Conservation (phyloP, 768 basidiomycete species). For the Mrakia frigida region DNA sequence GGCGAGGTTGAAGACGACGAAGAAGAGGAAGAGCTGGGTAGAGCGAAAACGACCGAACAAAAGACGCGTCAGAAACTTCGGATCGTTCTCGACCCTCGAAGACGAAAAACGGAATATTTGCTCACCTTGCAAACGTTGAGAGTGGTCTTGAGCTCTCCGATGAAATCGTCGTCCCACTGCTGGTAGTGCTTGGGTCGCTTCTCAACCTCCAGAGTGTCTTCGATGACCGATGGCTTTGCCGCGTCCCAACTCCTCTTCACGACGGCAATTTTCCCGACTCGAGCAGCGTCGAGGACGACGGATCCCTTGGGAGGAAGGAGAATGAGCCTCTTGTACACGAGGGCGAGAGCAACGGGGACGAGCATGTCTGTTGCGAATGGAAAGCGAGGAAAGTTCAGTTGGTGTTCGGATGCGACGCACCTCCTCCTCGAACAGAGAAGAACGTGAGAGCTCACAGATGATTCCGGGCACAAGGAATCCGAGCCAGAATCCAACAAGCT, state of each 20-base stretch:
- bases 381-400: neutral
- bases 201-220: neutral
- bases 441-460: conserved; percentile 28
- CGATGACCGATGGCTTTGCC: conserved; percentile 40
- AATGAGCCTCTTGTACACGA: conserved; percentile 34
- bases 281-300: conserved; percentile 39
- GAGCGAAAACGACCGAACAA: neutral
- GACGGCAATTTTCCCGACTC: conserved; percentile 30
- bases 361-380: conserved; percentile 32
- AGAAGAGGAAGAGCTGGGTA: conserved; percentile 33
- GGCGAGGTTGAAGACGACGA: conserved; percentile 42
- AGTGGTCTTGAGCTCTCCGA: conserved; percentile 41
- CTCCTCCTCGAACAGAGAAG: neutral
- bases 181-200: neutral
- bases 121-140: conserved; percentile 40
- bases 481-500: conserved; percentile 44
- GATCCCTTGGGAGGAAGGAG: conserved; percentile 41
- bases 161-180: conserved; percentile 44
- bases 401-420: neutral
- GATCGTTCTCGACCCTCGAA: neutral
- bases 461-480: conserved; percentile 42
- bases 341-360: conserved; percentile 41
- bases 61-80: neutral
- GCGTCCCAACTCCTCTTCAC: conserved; percentile 40
- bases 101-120: neutral